Base-by-base conservation (phyloP, 805 yeast species). In the Myxozyma nipponensis region DNA sequence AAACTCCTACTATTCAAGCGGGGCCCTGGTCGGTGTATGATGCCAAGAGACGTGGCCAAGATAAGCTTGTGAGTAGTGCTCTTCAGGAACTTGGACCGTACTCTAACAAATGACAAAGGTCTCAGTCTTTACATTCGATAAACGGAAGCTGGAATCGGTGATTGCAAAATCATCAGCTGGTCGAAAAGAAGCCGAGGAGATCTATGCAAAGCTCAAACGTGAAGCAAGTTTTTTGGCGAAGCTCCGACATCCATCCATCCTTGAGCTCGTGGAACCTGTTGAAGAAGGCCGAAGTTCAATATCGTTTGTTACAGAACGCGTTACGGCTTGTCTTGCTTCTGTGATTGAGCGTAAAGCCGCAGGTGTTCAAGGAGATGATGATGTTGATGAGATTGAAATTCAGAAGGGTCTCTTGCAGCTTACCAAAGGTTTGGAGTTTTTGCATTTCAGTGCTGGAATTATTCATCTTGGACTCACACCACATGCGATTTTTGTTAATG, bases 21-120 rank as follows among this genome's bases (percentile, higher is more conserved):
- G 95, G 86, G 21, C 84, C 90, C 18, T 90, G 97, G 97, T 68
- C 82, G 4, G 80, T 90, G 0, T 86, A 79, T 62, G 88, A 91
- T 1, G 97, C 91, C n/a, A 84, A 83, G 56, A 83, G 82, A 49
- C 78, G 79, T 57, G 70, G 77, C 23, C 70, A 79, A 1, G 82
- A 82, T 34, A 74, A 32, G 13, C 42, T 78, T 42, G 59, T 57
- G 39, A n/a, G 51, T 46, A 4, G 5, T 18, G 21, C n/a, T 26
- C 2, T 24, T 3, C 21, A 22, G 7, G 17, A 5, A 17, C 19
- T 15, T 39, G 13, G 18, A 18, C 6, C 17, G 18, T 19, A 22
- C 47, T 26, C 42, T 15, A 4, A n/a, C 13, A 17, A 18, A 38
- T 44, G 4, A 4, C 18, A 6, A 68, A 73, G 50, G 95, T 81